A percentile compares a stretch with the other conserved stretches of the same genome.
These are phyloP conservation scores for Gymnopilus dilepis DNA, from an alignment of 768 basidiomycete genomes.

Conservation along the genomic window DNA sequence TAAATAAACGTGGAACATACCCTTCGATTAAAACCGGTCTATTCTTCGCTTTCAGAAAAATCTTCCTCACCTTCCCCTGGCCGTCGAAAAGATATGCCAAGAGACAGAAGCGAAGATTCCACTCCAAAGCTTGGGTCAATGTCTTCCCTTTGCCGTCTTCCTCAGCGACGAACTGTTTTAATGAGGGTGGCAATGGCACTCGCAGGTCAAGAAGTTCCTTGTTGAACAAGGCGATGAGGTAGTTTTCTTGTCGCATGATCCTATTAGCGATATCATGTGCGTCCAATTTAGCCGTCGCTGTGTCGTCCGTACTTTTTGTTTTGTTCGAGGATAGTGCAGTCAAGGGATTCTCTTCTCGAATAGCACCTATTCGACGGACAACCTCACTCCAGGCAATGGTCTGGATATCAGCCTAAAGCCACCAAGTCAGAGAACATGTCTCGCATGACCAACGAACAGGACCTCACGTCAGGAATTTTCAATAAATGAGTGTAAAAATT, in stretches of 20 bases:
- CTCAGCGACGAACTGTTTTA: slow-evolving; percentile 55
- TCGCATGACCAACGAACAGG: neutral
- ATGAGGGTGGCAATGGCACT: slow-evolving; percentile 71
- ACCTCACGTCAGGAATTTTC: slow-evolving; percentile 87
- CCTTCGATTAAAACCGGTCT: slow-evolving; percentile 79
- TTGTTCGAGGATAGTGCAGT: slow-evolving; percentile 80
- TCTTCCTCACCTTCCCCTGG: slow-evolving; percentile 88
- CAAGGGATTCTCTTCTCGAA: slow-evolving; percentile 91
- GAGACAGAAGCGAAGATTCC: slow-evolving; percentile 96
- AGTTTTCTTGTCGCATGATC: slow-evolving; percentile 98
- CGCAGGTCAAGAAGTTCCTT: slow-evolving; percentile 92
- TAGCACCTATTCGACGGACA: slow-evolving; percentile 86
- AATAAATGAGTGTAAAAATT: slow-evolving; percentile 94
- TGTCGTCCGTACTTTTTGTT: slow-evolving; percentile 56
- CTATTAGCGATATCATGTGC: slow-evolving; percentile 98
- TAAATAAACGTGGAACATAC: slow-evolving; percentile 44
- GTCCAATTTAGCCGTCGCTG: slow-evolving; percentile 86
- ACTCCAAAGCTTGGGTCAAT: slow-evolving; percentile 90
- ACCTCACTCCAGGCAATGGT: slow-evolving; percentile 97
- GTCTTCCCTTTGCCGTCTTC: slow-evolving; percentile 75
- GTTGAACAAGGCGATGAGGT: slow-evolving; percentile 96
- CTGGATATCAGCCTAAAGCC: slow-evolving; percentile 86
- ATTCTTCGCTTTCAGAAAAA: slow-evolving; percentile 89
- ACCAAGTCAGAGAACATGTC: slow-evolving; percentile 2
- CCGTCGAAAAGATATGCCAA: slow-evolving; percentile 94